A percentile compares a stretch with the other conserved stretches of the same genome.
These are phyloP conservation scores for Globisporangium orthogonon DNA, from an alignment of 352 stramenopile genomes.

Conservation along the genomic window DNA sequence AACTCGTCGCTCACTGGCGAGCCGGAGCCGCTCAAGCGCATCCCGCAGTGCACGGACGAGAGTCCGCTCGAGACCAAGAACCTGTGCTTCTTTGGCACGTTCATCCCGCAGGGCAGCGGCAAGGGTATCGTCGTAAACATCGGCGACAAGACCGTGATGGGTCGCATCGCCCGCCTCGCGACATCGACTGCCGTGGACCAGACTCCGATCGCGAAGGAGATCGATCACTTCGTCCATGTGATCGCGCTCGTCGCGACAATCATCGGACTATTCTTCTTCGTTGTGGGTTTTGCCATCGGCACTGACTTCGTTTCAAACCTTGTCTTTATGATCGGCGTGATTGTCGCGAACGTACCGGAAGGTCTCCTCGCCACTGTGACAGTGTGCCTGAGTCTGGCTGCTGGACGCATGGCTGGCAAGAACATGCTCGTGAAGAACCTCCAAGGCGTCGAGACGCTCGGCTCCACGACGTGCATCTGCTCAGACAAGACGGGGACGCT, in stretches of 20 bases:
- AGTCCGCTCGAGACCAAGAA: constrained; percentile 82
- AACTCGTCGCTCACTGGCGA: constrained; percentile 86
- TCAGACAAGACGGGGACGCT: constrained; percentile 95
- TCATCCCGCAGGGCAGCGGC: constrained; percentile 63
- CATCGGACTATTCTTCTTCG: constrained; percentile 59
- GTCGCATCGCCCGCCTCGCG: constrained; percentile 61
- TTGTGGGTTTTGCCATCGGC: constrained; percentile 48
- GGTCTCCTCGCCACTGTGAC: constrained; percentile 90
- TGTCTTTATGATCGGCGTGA: constrained; percentile 96
- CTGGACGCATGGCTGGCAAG: constrained; percentile 85
- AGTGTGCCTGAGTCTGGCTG: constrained; percentile 89
- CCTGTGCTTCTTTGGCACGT: constrained; percentile 74
- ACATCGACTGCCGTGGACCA: constrained; percentile 41
- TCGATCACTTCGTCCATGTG: constrained; percentile 69
- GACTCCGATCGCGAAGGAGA: constrained; percentile 54
- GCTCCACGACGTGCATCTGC: constrained; percentile 91
- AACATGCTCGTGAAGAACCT: constrained; percentile 94
- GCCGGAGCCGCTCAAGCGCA: constrained; percentile 81
- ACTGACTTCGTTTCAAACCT: constrained; percentile 56
- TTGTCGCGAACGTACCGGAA: constrained; percentile 93
- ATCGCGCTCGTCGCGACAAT: constrained; percentile 48
- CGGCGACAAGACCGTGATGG: constrained; percentile 81
- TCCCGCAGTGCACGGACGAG: constrained; percentile 67
- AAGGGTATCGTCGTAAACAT: constrained; percentile 65
- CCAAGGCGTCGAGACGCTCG: constrained; percentile 90